Conservation (phyloP, 2,329 filamentous ascomycete species). For the Macrophomina pseudophaseolina region DNA sequence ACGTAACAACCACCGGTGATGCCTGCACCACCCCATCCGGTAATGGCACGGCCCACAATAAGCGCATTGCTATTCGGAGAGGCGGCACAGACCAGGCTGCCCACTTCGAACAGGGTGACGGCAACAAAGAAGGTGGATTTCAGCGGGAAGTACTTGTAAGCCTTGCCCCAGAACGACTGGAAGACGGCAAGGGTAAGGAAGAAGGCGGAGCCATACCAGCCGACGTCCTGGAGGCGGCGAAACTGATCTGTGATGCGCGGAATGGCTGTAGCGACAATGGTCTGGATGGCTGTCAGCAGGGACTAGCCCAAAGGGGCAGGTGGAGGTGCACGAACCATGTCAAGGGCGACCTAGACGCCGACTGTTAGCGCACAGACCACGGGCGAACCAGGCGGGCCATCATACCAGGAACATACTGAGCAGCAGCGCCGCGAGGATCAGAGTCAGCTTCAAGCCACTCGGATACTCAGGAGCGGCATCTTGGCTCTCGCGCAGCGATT, state of each 20-base stretch:
- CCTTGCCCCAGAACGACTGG: slow-evolving; percentile 53
- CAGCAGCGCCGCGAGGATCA: too few relatives aligned
- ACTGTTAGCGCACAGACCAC: too few relatives aligned
- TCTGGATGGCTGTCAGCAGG: too few relatives aligned
- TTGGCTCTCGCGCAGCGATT: too few relatives aligned
- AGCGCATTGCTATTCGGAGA: slow-evolving; percentile 56
- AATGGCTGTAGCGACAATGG: slow-evolving; percentile 36
- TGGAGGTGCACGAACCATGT: too few relatives aligned
- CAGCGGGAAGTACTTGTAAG: slow-evolving; percentile 49
- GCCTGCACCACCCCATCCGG: slow-evolving; percentile 42
- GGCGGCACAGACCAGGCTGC: slow-evolving; percentile 57
- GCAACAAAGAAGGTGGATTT: slow-evolving; percentile 40
- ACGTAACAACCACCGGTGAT: too few relatives aligned
- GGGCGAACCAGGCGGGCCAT: too few relatives aligned
- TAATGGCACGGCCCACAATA: slow-evolving; percentile 54
- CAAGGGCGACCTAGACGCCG: too few relatives aligned
- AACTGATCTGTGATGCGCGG: slow-evolving; percentile 38
- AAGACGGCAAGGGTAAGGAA: slow-evolving; percentile 52
- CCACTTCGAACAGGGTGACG: slow-evolving; percentile 55
- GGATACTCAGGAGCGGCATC: too few relatives aligned
- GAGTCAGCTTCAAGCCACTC: too few relatives aligned
- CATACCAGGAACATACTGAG: too few relatives aligned
- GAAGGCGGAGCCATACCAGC: slow-evolving; percentile 48
- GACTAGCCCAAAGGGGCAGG: too few relatives aligned
- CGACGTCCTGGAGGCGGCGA: slow-evolving; percentile 36